Conservation (phyloP, 2,329 filamentous ascomycete species). For the Aspergillus udagawae region DNA sequence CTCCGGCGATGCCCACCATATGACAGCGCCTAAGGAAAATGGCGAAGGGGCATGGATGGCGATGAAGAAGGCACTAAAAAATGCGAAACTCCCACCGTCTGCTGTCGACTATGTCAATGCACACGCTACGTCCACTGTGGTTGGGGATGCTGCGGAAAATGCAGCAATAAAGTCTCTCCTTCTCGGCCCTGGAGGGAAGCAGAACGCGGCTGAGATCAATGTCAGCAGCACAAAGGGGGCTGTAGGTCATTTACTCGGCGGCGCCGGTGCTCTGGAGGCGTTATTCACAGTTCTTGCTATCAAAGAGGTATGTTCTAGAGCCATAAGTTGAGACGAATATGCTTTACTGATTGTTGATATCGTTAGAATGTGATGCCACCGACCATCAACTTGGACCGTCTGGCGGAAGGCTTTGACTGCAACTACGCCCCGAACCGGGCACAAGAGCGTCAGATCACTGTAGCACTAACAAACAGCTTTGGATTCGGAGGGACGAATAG, state of each 20-base stretch:
- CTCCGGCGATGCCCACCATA: conserved; percentile 86
- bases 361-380: conserved; percentile 72
- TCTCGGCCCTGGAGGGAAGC: conserved; percentile 65
- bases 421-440: conserved; percentile 76
- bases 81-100: conserved; percentile 64
- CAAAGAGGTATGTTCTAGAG: conserved; percentile 58
- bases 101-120: conserved; percentile 91
- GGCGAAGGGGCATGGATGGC: conserved; percentile 76
- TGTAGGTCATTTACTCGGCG: conserved; percentile 84
- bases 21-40: conserved; percentile 82
- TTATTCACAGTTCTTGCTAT: conserved; percentile 79
- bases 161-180: conserved; percentile 74
- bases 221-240: conserved; percentile 94
- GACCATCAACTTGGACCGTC: conserved; percentile 73
- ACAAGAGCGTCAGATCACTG: conserved; percentile 66
- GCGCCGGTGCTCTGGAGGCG: conserved; percentile 85
- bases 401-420: conserved; percentile 66
- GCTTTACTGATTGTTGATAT: background rate
- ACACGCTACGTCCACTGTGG: conserved; percentile 80
- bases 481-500: conserved; percentile 97
- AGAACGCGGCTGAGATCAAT: conserved; percentile 62
- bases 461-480: conserved; percentile 90
- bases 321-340: background rate
- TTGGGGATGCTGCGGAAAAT: conserved; percentile 88
- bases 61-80: conserved; percentile 77